Conservation (phyloP, 768 basidiomycete genomes). For the Auriscalpium microsporum region DNA sequence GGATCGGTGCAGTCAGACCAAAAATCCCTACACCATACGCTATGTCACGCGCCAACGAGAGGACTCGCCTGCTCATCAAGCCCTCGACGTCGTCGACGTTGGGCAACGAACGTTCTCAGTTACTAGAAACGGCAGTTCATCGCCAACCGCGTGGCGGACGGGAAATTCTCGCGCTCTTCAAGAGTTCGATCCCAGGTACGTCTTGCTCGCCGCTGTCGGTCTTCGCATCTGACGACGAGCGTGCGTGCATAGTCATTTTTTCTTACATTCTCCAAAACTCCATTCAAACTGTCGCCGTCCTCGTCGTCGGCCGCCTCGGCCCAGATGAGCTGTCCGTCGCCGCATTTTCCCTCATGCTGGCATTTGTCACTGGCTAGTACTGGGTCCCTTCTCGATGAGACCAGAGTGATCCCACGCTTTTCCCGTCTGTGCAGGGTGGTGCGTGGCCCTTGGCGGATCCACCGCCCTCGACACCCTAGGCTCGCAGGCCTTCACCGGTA, state of each 20-base stretch:
- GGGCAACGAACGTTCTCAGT: not conserved
- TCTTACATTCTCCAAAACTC: constrained; percentile 72
- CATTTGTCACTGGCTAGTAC: constrained; percentile 69
- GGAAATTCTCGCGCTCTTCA: constrained; percentile 10
- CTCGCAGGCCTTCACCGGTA: constrained; percentile 69
- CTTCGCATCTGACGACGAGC: not conserved
- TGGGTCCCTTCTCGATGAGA: constrained; percentile 17
- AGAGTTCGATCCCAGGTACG: constrained; percentile 12
- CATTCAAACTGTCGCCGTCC: constrained; percentile 55
- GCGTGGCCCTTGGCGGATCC: constrained; percentile 69
- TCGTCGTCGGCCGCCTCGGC: constrained; percentile 60
- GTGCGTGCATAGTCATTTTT: constrained; percentile 40
- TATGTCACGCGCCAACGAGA: not conserved
- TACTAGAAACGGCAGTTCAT: constrained; percentile 6
- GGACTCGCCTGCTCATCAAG: not conserved
- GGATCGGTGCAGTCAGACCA: not conserved
- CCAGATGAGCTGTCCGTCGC: constrained; percentile 62
- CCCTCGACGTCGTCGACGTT: not conserved
- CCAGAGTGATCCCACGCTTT: constrained; percentile 41
- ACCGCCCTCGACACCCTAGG: constrained; percentile 73
- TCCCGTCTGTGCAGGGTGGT: constrained; percentile 48
- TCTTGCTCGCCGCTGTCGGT: not conserved
- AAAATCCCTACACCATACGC: not conserved
- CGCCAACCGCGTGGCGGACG: constrained; percentile 9
- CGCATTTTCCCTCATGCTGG: constrained; percentile 70